Evolutionary conservation across 2,329 filamentous ascomycete genomes (phyloP).

Genomic region (Amauroascus verrucosus): DNA sequence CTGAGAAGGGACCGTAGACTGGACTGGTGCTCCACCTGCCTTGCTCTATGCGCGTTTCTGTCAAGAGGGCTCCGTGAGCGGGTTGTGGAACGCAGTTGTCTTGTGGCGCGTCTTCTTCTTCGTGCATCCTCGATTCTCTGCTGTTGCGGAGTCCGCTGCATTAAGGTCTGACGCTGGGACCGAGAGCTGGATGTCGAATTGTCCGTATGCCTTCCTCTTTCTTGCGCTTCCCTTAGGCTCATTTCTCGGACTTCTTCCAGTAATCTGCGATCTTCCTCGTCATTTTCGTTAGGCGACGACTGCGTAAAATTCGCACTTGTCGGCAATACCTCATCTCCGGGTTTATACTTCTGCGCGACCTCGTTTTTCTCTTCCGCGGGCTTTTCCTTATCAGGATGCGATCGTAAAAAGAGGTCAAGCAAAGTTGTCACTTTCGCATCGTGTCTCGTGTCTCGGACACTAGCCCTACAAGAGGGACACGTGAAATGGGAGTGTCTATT

Average conservation of each 20-base stretch:
- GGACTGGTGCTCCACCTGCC: constrained; percentile 77
- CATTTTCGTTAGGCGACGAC: constrained; percentile 38
- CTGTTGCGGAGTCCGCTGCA: constrained; percentile 31
- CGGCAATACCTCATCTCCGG: constrained; percentile 72
- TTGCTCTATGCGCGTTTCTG: constrained; percentile 27
- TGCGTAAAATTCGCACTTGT: constrained; percentile 18
- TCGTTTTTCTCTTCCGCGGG: constrained; percentile 63
- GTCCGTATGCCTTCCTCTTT: constrained; percentile 17
- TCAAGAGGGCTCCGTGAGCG: constrained; percentile 17
- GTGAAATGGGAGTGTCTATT: constrained; percentile 54
- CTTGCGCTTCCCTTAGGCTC: constrained; percentile 49
- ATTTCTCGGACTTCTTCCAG: constrained; percentile 61
- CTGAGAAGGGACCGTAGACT: constrained; percentile 78
- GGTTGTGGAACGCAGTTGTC: constrained; percentile 18
- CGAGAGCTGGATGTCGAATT: constrained; percentile 22
- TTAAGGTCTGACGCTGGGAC: constrained; percentile 24
- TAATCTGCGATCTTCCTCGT: constrained; percentile 58
- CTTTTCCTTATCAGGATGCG: constrained; percentile 66
- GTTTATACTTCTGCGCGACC: constrained; percentile 64
- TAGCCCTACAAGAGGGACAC: constrained; percentile 83
- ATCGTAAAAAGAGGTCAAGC: constrained; percentile 73
- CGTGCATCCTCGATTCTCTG: constrained; percentile 31
- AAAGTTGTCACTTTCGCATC: constrained; percentile 86
- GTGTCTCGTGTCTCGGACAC: constrained; percentile 74
- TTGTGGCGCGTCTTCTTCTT: constrained; percentile 22